These are phyloP conservation scores for Lyophyllum decastes DNA, from an alignment of 768 basidiomycete genomes.

Conservation along the genomic window DNA sequence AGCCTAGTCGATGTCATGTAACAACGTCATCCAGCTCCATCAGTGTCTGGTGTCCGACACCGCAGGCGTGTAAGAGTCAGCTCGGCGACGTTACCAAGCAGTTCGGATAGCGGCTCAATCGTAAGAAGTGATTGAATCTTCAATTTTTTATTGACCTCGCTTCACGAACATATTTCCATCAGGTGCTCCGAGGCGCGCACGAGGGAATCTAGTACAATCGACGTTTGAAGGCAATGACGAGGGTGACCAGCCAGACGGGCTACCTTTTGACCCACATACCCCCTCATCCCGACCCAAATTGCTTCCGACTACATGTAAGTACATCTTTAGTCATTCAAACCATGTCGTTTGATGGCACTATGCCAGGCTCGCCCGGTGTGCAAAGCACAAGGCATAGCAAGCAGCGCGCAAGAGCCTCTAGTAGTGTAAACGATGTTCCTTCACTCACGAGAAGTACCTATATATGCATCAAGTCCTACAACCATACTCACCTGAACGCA, in stretches of 20 bases:
- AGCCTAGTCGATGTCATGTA: neutral
- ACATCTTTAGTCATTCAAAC: neutral
- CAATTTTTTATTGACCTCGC: no score
- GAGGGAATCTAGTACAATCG: neutral
- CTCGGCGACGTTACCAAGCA: no score
- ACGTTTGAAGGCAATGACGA: neutral
- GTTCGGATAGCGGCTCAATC: no score
- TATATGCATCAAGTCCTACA: neutral
- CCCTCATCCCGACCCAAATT: neutral
- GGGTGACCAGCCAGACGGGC: no score
- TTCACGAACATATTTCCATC: no score
- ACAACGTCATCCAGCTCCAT: neutral
- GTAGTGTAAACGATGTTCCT: neutral
- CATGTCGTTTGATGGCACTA: neutral
- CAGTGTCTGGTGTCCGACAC: no score
- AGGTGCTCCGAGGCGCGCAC: neutral
- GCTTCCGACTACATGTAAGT: neutral
- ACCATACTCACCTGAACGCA: neutral
- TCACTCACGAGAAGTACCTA: neutral
- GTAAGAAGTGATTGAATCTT: no score
- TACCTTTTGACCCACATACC: neutral
- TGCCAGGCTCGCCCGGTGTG: neutral
- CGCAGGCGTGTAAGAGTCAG: no score
- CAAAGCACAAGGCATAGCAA: neutral
- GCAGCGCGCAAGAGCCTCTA: neutral